Conservation (phyloP, 2,329 filamentous ascomycete species). For the Leptosphaerulina australis region DNA sequence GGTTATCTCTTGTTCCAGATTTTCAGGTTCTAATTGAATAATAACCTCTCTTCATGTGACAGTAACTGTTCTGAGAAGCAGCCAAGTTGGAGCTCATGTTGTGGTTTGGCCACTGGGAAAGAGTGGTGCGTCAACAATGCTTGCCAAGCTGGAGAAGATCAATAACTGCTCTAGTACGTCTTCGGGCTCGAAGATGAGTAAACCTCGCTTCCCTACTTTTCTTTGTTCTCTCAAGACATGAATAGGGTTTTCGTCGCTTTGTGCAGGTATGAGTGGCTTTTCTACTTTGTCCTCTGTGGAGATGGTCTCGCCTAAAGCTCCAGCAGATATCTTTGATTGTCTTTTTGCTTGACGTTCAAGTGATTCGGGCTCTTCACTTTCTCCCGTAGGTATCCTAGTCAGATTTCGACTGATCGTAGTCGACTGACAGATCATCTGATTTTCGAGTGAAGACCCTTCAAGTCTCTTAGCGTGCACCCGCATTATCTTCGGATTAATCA, state of each 20-base stretch:
- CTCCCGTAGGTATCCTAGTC: not conserved
- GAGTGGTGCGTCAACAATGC: not conserved
- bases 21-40: too few relatives aligned
- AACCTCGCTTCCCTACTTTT: too few relatives aligned
- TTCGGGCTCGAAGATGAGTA: too few relatives aligned
- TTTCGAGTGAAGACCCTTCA: not conserved
- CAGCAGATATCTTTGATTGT: too few relatives aligned
- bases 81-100: not conserved
- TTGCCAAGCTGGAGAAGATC: too few relatives aligned
- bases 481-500: not conserved
- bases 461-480: not conserved
- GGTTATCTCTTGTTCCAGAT: too few relatives aligned
- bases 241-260: too few relatives aligned
- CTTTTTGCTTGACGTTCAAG: not conserved
- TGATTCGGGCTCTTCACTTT: not conserved
- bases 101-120: constrained; percentile 7
- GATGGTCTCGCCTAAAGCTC: too few relatives aligned
- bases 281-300: too few relatives aligned
- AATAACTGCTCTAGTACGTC: not conserved
- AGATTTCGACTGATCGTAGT: not conserved
- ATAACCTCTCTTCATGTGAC: too few relatives aligned
- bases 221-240: too few relatives aligned
- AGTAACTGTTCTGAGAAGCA: constrained; percentile 1
- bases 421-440: not conserved
- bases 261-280: too few relatives aligned